These are phyloP conservation scores for Ochromonas danica DNA, from an alignment of 108 stramenopile genomes.

Conservation along the genomic window DNA sequence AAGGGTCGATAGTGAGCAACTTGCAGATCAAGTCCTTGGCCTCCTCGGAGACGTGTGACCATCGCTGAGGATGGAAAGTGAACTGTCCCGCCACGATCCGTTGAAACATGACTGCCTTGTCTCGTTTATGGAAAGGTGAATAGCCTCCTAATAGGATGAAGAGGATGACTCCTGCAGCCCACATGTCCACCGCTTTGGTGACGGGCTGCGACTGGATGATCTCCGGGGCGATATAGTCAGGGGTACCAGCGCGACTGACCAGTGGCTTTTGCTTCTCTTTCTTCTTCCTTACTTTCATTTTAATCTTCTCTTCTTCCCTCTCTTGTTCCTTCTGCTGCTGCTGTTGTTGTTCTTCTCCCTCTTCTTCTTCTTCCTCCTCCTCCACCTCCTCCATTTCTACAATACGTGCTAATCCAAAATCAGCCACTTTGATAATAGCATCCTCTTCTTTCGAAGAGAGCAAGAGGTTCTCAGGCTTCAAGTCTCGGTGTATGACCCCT, in stretches of 20 bases:
- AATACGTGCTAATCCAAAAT: slow-evolving; percentile 46
- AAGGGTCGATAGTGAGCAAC: slow-evolving; percentile 77
- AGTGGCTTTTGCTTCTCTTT: no score
- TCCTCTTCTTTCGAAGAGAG: slow-evolving; percentile 2
- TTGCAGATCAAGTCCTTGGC: slow-evolving; percentile 77
- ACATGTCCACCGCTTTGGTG: no score
- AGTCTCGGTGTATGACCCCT: slow-evolving; percentile 37
- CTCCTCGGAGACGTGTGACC: slow-evolving; percentile 61
- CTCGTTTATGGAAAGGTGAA: slow-evolving; percentile 76
- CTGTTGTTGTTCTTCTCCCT: no score
- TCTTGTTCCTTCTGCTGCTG: no score
- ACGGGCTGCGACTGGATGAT: slow-evolving; percentile 52
- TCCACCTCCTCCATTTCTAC: slow-evolving; percentile 63
- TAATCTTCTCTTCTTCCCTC: no score
- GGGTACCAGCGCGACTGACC: slow-evolving; percentile 46
- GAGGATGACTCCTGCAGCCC: no score
- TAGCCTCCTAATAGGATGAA: slow-evolving; percentile 61
- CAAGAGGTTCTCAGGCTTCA: slow-evolving; percentile 53
- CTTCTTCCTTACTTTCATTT: no score
- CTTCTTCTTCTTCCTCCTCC: no score
- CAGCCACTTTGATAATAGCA: slow-evolving; percentile 35
- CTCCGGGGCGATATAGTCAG: slow-evolving; percentile 53
- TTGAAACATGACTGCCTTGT: slow-evolving; percentile 56
- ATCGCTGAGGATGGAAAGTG: slow-evolving; percentile 61
- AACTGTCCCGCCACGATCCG: slow-evolving; percentile 48